Base-by-base conservation (phyloP, 306 rosid genomes). In the Cicer yamashitae region DNA sequence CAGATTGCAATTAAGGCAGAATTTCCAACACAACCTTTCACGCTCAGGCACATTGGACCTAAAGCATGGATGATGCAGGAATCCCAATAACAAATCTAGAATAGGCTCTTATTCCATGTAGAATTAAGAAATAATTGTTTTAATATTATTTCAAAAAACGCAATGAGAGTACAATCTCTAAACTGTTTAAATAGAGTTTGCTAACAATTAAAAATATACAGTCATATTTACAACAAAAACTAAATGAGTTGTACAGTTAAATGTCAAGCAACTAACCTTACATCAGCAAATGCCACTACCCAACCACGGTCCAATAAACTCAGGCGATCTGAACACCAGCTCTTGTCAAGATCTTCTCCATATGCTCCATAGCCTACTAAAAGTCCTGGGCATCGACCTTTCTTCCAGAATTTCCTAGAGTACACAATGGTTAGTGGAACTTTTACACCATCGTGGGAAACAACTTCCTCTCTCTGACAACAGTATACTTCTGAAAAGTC, bases 301-400 rank as follows among this genome's bases (percentile, higher is more conserved):
- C 97, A 91, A 63, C 98, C 98, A 44, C 96, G 94, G 76, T 91
- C 96, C 75, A 94, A 89, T 70, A 94, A 86, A 82, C 98, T 91
- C 83, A 94, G 79, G 72, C 93, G 92, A 72, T 89, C 76, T 15
- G 96, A 58, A 69, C 89, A 88, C 97, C 97, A 94, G 87, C 93
- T 85, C 86, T 87, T 89, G 66, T 89, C 93, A 74, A 91, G 82
- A 78, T 78, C 82, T 85, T 94, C 98, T 17, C 98, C 97, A 52
- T 94, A 94, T 67, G 98, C 91, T 58, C 98, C 98, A 87, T 91
- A 94, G 64, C 96, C 98, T 63, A 83, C 87, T 79, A 94, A 79
- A 80, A 94, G 83, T 71, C 98, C 97, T 3, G 96, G 96, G 3
- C 91, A 81, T 57, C 44, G 86, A 70, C 86, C 89, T 79, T 89